Evolutionary conservation across 768 basidiomycete genomes (phyloP).

Genomic region (Hygrocybe punicea): DNA sequence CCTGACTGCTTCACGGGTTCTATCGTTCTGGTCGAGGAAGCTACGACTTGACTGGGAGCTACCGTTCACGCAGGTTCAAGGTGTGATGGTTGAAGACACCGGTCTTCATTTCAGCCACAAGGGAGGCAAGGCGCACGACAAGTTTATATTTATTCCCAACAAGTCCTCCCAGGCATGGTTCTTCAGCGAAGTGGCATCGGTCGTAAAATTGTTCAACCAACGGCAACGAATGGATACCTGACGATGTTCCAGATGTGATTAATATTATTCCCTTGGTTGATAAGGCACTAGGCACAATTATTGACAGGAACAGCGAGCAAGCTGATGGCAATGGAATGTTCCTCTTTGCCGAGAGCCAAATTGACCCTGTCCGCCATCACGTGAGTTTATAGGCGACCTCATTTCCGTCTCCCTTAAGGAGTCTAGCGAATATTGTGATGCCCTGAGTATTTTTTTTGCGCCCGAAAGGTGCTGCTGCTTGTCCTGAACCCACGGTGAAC

Average conservation of each 20-base stretch:
- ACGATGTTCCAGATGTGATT: neutral
- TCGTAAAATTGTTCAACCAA: conserved; percentile 75
- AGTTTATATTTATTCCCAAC: conserved; percentile 73
- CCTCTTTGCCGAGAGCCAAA: too few species aligned
- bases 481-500: too few species aligned
- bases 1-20: conserved; percentile 71
- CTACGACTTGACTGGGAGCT: conserved; percentile 90
- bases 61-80: conserved; percentile 80
- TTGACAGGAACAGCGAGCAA: too few species aligned
- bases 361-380: too few species aligned
- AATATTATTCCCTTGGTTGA: too few species aligned
- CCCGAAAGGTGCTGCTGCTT: too few species aligned
- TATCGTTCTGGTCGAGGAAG: conserved; percentile 83
- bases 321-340: too few species aligned
- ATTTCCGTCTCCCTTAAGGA: too few species aligned
- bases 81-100: conserved; percentile 84
- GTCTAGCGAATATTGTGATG: too few species aligned
- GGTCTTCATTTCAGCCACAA: conserved; percentile 88
- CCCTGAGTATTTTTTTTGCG: too few species aligned
- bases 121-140: conserved; percentile 68
- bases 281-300: too few species aligned
- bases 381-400: too few species aligned
- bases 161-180: conserved; percentile 76
- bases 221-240: conserved; percentile 61
- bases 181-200: conserved; percentile 69